A percentile compares a stretch with the other conserved stretches of the same genome.
These are phyloP conservation scores for Alternaria sp. DNA, from an alignment of 2,329 filamentous ascomycete species.

Conservation along the genomic window DNA sequence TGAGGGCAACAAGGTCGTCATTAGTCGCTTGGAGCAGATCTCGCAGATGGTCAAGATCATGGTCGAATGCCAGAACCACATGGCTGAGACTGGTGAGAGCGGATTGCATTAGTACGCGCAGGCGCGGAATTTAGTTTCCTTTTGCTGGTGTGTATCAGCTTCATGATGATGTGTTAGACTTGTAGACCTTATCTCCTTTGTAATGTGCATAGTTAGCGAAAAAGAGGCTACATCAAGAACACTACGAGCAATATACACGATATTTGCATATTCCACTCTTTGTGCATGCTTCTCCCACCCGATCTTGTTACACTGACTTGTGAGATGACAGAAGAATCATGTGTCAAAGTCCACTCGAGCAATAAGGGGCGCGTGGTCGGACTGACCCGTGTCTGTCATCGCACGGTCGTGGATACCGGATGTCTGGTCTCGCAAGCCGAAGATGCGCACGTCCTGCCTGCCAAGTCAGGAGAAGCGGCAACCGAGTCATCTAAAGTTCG, in stretches of 20 bases:
- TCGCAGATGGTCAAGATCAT: conserved; percentile 75
- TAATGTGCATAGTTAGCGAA: conserved; percentile 5
- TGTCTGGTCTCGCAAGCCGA: not conserved
- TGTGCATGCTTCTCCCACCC: not conserved
- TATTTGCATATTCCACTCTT: not conserved
- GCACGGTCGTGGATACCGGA: not conserved
- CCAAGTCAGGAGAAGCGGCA: not conserved
- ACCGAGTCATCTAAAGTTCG: not conserved
- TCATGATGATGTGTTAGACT: conserved; percentile 7
- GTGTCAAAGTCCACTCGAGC: not conserved
- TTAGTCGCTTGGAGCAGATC: conserved; percentile 79
- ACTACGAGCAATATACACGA: conserved; percentile 4
- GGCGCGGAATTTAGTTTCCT: conserved; percentile 8
- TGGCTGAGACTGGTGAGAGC: conserved; percentile 52
- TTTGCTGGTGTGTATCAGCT: conserved; percentile 4
- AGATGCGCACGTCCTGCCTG: not conserved
- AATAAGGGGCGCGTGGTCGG: not conserved
- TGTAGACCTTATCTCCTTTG: conserved; percentile 8
- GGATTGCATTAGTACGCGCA: conserved; percentile 35
- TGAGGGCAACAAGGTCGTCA: conserved; percentile 82
- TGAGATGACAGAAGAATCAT: not conserved
- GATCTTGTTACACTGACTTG: no score
- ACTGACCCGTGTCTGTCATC: not conserved
- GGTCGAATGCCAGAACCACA: conserved; percentile 50
- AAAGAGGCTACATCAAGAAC: not conserved